Evolutionary conservation across 768 basidiomycete genomes (phyloP).

Genomic region (Agrocybe pediades): DNA sequence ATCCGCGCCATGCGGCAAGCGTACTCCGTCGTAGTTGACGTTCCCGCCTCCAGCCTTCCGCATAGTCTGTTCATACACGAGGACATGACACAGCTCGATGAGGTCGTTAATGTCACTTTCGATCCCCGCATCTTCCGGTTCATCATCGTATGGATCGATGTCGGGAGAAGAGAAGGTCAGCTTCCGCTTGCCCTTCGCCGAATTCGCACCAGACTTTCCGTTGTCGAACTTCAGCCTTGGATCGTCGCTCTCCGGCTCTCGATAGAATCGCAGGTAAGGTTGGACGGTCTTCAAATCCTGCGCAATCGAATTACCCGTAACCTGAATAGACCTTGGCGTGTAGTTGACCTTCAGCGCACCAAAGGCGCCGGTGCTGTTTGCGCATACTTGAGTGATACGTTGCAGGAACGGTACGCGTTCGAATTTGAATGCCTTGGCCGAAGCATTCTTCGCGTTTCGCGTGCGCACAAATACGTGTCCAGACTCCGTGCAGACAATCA

Average conservation of each 20-base stretch:
- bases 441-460: constrained; percentile 42
- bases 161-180: not conserved
- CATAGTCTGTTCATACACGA: constrained; percentile 28
- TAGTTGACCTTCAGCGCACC: constrained; percentile 82
- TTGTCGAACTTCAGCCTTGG: not conserved
- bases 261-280: constrained; percentile 52
- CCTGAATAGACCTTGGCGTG: constrained; percentile 51
- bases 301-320: constrained; percentile 57
- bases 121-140: constrained; percentile 38
- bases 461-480: constrained; percentile 91
- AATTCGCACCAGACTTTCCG: no score
- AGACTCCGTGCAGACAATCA: constrained; percentile 92
- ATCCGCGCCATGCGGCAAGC: constrained; percentile 61
- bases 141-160: constrained; percentile 26
- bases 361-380: constrained; percentile 87
- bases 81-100: constrained; percentile 32
- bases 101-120: constrained; percentile 37
- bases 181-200: not conserved
- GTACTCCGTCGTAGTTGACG: constrained; percentile 17
- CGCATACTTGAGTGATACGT: constrained; percentile 81
- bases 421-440: constrained; percentile 69
- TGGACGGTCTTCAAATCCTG: constrained; percentile 68
- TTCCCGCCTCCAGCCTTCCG: constrained; percentile 18
- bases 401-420: constrained; percentile 80
- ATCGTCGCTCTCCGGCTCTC: not conserved